A percentile compares a stretch with the other conserved stretches of the same genome.
Evolutionary conservation across 352 stramenopile genomes (phyloP).

Genomic region (Pythium grandisporangium): DNA sequence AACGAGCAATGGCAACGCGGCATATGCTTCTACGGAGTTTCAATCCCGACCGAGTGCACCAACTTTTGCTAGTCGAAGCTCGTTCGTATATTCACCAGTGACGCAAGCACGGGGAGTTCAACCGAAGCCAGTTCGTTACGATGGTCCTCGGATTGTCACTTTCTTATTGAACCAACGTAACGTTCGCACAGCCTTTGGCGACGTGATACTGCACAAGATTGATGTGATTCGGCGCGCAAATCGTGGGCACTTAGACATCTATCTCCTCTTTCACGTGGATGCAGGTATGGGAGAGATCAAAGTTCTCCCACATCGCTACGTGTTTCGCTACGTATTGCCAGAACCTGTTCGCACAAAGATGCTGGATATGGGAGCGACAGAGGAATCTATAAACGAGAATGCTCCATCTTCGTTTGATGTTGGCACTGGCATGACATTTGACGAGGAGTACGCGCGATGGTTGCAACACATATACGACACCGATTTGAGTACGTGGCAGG

Average conservation of each 20-base stretch:
- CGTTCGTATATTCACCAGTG: too few relatives aligned
- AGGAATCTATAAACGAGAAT: slow-evolving; percentile 61
- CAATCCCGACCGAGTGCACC: too few relatives aligned
- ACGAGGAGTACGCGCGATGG: slow-evolving; percentile 84
- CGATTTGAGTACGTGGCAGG: slow-evolving; percentile 51
- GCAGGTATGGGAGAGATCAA: slow-evolving; percentile 22
- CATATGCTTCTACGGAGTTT: too few relatives aligned
- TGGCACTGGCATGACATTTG: slow-evolving; percentile 60
- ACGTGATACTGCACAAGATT: slow-evolving; percentile 77
- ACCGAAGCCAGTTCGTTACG: slow-evolving; percentile 32
- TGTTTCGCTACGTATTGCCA: slow-evolving; percentile 74
- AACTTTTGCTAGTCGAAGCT: too few relatives aligned
- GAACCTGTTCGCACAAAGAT: slow-evolving; percentile 52
- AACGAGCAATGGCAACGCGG: too few relatives aligned
- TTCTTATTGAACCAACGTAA: slow-evolving; percentile 55
- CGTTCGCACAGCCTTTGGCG: slow-evolving; percentile 68
- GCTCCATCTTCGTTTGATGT: slow-evolving; percentile 56
- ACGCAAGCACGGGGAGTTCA: too few relatives aligned
- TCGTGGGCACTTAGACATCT: slow-evolving; percentile 53
- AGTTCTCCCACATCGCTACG: slow-evolving; percentile 53
- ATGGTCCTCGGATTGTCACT: slow-evolving; percentile 51
- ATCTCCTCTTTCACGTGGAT: slow-evolving; percentile 71
- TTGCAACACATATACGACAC: slow-evolving; percentile 82
- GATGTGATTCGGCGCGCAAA: slow-evolving; percentile 55
- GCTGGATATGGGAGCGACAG: slow-evolving; percentile 50